These are phyloP conservation scores for Aureobasidium sp. DNA, from an alignment of 2,329 filamentous ascomycete species.

Conservation along the genomic window DNA sequence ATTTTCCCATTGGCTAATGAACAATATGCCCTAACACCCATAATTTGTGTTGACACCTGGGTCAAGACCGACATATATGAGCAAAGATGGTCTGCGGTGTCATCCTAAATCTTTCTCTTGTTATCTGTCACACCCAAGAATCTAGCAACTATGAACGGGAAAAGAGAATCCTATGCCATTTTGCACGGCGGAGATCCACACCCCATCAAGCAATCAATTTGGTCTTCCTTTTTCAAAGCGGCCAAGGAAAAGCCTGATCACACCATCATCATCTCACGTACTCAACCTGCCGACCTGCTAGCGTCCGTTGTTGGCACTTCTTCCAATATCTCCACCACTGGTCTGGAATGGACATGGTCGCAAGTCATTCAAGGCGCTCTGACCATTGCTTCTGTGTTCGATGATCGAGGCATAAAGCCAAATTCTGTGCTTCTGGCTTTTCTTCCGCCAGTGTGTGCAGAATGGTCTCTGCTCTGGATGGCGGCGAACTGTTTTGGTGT, in stretches of 20 bases:
- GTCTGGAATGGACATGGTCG: constrained; percentile 3
- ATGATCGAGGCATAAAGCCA: background rate
- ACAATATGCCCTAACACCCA: background rate
- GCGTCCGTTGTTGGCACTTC: background rate
- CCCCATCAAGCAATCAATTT: background rate
- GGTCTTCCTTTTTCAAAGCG: background rate
- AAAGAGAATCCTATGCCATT: background rate
- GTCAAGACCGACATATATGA: background rate
- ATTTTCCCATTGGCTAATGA: background rate
- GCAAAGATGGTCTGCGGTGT: background rate
- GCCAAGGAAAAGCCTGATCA: background rate
- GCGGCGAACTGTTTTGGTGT: background rate
- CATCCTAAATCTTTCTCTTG: background rate
- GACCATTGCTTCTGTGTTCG: background rate
- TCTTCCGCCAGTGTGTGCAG: background rate
- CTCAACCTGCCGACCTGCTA: background rate
- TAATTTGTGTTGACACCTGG: background rate
- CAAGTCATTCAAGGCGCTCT: background rate
- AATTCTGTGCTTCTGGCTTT: background rate
- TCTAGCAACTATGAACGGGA: background rate
- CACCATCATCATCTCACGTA: background rate
- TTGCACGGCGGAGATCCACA: background rate
- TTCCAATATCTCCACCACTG: background rate
- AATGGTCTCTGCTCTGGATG: constrained; percentile 9
- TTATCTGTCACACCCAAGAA: background rate